Base-by-base conservation (phyloP, 192 early-diverging fungal species). In the Coemansia sp. region DNA sequence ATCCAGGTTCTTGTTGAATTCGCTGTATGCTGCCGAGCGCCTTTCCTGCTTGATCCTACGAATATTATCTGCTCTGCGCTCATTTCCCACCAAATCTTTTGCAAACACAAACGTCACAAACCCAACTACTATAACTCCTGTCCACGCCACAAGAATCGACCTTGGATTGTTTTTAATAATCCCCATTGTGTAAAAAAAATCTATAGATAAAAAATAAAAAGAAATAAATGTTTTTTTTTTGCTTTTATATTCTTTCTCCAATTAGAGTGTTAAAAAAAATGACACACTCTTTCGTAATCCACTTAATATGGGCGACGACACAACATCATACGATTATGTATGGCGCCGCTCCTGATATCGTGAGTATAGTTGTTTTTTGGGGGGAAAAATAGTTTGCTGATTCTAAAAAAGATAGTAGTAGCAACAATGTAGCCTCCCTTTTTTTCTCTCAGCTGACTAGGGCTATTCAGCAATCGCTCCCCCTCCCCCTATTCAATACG, bases 21-120 rank as follows among this genome's bases (percentile, higher is more conserved):
- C 43, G 3, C 65, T 40, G 71, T 78, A 83, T 10, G 81, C 81
- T 6, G 38, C 36, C 55, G 64, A 53, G 3, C 81, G 63, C 15
- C 81, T 70, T 20, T 83, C 76, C 12, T 73, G 73, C 65, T 83
- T 83, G 70, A 83, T 83, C 8, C 76, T 70, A 11, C 81, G 76
- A 60, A 83, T 83, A 18, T 78, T 70, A 15, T 83, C 81, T 49
- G 76, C 70, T 36, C 81, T 66, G 36, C 81, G 69, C 58, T 83
- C 76, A 62, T 78, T 83, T 68, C 71, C 66, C 24, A 83, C 81
- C 29, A 78, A 44, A 33, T 83, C 81, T 53, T 83, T 83, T 20
- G 81, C 69, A 47, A 36, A 83, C 1, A 64, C 76, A 53, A 83
- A 83, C 24, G 76, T 68, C 5, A 47, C 76, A 36, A 72, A 83